Percentiles rank a stretch among this genome's conserved stretches.
phyloP scores from a whole-genome alignment of 441 rosid genomes.

The Mallotus japonicus region DNA sequence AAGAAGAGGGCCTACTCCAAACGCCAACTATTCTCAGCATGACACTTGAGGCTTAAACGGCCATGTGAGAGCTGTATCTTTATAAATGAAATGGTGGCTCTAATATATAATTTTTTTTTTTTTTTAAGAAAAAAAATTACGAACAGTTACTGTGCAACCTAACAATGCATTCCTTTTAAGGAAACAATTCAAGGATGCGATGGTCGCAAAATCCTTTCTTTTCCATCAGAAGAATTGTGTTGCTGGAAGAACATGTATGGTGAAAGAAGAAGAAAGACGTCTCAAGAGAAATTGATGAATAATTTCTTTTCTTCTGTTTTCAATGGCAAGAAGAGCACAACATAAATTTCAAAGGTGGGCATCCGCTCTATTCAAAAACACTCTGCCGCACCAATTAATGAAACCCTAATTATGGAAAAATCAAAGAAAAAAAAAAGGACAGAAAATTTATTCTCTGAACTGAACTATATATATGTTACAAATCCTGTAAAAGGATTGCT shows the following conservation, averaged over 20 bases:
- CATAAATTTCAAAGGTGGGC: conserved; percentile 43
- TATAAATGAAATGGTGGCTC: no score
- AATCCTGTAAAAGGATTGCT: conserved; percentile 54
- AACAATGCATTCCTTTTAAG: no score
- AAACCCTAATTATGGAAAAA: conserved; percentile 39
- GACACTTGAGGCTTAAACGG: no score
- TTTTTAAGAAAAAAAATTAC: no score
- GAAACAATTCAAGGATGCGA: no score
- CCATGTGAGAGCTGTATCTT: no score
- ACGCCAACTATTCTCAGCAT: no score
- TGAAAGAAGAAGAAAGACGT: not conserved
- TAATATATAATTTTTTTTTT: no score
- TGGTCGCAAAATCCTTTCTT: no score
- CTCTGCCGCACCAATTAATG: conserved; percentile 48
- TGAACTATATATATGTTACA: conserved; percentile 72
- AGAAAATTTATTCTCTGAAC: conserved; percentile 47
- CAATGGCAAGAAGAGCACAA: conserved; percentile 32
- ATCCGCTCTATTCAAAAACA: conserved; percentile 55
- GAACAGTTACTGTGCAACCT: no score
- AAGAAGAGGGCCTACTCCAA: no score
- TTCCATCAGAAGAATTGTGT: not conserved
- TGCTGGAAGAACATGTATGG: not conserved
- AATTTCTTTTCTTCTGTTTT: conserved; percentile 28
- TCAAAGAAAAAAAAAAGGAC: conserved; percentile 2
- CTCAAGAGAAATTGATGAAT: conserved; percentile 13